Conservation (phyloP, 805 yeast species). For the Candida berthetii region DNA sequence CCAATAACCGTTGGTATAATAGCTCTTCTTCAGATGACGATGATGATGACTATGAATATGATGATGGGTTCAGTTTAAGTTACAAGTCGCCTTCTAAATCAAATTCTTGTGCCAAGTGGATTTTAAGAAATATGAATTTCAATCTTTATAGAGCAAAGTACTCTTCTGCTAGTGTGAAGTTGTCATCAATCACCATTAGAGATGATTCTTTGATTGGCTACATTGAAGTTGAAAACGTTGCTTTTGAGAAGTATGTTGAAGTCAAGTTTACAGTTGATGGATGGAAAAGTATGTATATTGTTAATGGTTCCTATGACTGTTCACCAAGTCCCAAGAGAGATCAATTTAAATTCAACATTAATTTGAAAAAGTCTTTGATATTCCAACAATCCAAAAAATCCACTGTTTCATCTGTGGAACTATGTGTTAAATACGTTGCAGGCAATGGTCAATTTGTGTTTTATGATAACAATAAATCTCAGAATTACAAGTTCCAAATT, state of each 20-base stretch:
- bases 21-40: slow-evolving; percentile 1
- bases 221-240: slow-evolving; percentile 30
- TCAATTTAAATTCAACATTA: slow-evolving; percentile 44
- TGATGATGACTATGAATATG: not conserved
- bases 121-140: slow-evolving; percentile 11
- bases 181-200: slow-evolving; percentile 29
- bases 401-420: slow-evolving; percentile 17
- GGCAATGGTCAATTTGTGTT: slow-evolving; percentile 17
- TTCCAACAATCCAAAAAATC: slow-evolving; percentile 7
- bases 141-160: slow-evolving; percentile 3
- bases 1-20: not conserved
- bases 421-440: slow-evolving; percentile 33
- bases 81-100: not conserved
- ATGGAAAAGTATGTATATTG: slow-evolving; percentile 44
- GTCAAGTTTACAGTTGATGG: slow-evolving; percentile 44
- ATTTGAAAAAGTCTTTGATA: slow-evolving; percentile 24
- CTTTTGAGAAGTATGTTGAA: slow-evolving; percentile 32
- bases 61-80: not conserved
- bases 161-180: slow-evolving; percentile 28
- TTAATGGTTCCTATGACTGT: slow-evolving; percentile 17
- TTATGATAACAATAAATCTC: slow-evolving; percentile 35
- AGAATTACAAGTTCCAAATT: slow-evolving; percentile 30
- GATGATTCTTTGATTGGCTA: slow-evolving; percentile 38
- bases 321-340: slow-evolving; percentile 23
- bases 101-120: slow-evolving; percentile 11